Evolutionary conservation across 768 basidiomycete genomes (phyloP), one percentile per base, ranked within the genome.

Genomic region (Tricholoma bakamatsutake): DNA sequence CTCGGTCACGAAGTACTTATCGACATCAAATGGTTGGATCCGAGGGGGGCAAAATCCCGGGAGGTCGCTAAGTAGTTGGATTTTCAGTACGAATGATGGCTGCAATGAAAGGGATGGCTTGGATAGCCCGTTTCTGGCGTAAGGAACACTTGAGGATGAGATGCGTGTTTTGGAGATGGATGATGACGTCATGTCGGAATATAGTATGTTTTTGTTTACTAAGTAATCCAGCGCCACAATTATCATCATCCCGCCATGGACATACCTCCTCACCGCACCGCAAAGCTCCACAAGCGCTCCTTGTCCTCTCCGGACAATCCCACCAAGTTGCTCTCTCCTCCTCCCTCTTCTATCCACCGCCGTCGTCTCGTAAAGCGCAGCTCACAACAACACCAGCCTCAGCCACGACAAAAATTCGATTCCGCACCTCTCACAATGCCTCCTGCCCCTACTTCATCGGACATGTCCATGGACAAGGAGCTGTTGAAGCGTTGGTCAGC

Each of bases 401-500:
- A 45, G 21, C 18, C 30, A 15, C 46, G 31, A 5, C 28, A 48
- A 48, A 48, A 31, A n/a, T 17, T 48, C 30, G 46, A 48, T 31
- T 30, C 15, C 4, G 46, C 30, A 2, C 28, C 35, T 2, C 55
- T 59, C 12, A 21, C 53, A 7, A 59, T 62, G 1, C 61, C 61
- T 17, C 61, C 61, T 13, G 48, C 56, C 9, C 61, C 56, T 12
- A 55, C 50, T 17, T 52, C 40, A 12, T 62, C 61, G 10, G 57
- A 58, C 51, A 46, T 59, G 7, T 54, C 54, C 3, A 42, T 56
- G 9, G 61, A 62, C 50, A 62, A 54, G 34, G 61, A 62, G 51
- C 50, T 59, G n/a, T 39, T 62, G 33, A 54, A 59, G 54, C 58
- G 58, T 15, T 62, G 61, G 61, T 50, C 56, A 9, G 52, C 57